phyloP scores from a whole-genome alignment of 192 early-diverging fungal genomes.

The Funneliformis geosporum region DNA sequence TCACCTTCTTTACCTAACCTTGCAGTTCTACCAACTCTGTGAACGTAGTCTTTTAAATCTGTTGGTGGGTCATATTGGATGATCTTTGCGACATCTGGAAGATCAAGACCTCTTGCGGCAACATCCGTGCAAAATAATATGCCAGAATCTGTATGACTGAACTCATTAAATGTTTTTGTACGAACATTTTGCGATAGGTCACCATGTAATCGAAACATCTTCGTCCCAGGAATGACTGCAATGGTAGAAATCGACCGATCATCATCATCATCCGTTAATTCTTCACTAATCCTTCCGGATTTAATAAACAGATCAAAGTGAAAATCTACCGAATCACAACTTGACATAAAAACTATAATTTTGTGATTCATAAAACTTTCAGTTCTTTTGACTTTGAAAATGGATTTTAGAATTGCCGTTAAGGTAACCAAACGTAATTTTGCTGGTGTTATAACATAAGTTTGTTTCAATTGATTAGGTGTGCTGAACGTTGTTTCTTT shows the following conservation, averaged over 20 bases:
- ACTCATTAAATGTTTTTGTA: slow-evolving; percentile 71
- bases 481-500: slow-evolving; percentile 56
- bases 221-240: slow-evolving; percentile 63
- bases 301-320: slow-evolving; percentile 83
- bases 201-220: slow-evolving; percentile 87
- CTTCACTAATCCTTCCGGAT: slow-evolving; percentile 49
- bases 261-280: slow-evolving; percentile 46
- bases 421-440: slow-evolving; percentile 92
- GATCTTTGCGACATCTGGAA: slow-evolving; percentile 89
- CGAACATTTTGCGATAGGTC: slow-evolving; percentile 81
- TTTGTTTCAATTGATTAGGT: slow-evolving; percentile 88
- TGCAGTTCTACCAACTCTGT: slow-evolving; percentile 96
- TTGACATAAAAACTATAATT: slow-evolving; percentile 93
- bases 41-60: slow-evolving; percentile 94
- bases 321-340: slow-evolving; percentile 94
- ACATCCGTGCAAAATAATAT: slow-evolving; percentile 96
- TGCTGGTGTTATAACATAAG: slow-evolving; percentile 81
- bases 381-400: slow-evolving; percentile 35
- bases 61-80: slow-evolving; percentile 96
- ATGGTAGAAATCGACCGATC: slow-evolving; percentile 41
- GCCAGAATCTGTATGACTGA: slow-evolving; percentile 62
- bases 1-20: slow-evolving; percentile 87
- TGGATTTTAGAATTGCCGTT: slow-evolving; percentile 67
- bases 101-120: slow-evolving; percentile 95
- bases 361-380: slow-evolving; percentile 45